A percentile compares a stretch with the other conserved stretches of the same genome.
phyloP scores from a whole-genome alignment of 1,139 yeast genomes.

The Dujonia santamariae region DNA sequence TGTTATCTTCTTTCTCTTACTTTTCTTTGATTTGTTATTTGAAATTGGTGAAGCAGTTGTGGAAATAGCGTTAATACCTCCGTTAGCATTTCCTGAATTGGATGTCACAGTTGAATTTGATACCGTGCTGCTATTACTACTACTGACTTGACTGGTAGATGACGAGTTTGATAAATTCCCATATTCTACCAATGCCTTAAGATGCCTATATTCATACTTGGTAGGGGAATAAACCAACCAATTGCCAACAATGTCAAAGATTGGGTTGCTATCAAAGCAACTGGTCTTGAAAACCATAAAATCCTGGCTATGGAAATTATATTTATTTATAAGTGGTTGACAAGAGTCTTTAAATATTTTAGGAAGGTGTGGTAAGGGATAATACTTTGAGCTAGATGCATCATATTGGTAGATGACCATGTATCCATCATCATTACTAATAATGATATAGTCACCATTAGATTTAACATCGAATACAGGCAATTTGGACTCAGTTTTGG shows the following conservation, averaged over 20 bases:
- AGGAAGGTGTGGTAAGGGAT: slow-evolving; percentile 2
- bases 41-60: no score
- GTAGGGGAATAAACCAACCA: slow-evolving; percentile 51
- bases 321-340: slow-evolving; percentile 6
- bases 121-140: not conserved
- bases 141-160: not conserved
- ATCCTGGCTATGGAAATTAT: slow-evolving; percentile 2
- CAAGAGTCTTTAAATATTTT: slow-evolving; percentile 5
- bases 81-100: slow-evolving; percentile 6
- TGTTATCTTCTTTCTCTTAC: not conserved
- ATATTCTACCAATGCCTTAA: slow-evolving; percentile 19
- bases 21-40: no score
- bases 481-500: no score
- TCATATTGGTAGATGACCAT: slow-evolving; percentile 3
- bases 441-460: slow-evolving; percentile 3
- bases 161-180: slow-evolving; percentile 6
- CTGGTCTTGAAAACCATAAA: slow-evolving; percentile 31
- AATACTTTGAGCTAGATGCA: not conserved
- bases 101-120: not conserved
- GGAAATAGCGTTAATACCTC: slow-evolving; percentile 3
- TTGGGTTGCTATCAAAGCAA: slow-evolving; percentile 34
- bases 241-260: slow-evolving; percentile 50
- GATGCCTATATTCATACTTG: slow-evolving; percentile 30
- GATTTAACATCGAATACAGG: slow-evolving; percentile 8
- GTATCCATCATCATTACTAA: slow-evolving; percentile 2